Evolutionary conservation across 257 asterid genomes (phyloP).

Genomic region (Petrea volubilis): DNA sequence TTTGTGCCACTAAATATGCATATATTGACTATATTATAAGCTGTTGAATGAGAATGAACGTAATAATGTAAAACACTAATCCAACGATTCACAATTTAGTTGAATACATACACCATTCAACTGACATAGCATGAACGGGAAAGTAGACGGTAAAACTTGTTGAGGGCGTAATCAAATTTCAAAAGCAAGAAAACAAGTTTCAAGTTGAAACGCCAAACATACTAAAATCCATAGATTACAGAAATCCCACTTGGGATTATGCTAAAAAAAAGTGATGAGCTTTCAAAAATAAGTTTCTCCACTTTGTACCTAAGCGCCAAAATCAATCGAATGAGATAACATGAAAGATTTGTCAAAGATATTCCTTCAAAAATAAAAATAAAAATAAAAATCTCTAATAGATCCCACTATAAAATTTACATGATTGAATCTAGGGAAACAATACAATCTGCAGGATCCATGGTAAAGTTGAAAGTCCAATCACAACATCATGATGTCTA

Average conservation of each 20-base stretch:
- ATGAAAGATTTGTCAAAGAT: slow-evolving; percentile 8
- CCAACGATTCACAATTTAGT: too few relatives aligned
- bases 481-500: slow-evolving; percentile 5
- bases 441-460: background rate
- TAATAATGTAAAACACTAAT: too few relatives aligned
- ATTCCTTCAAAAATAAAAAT: background rate
- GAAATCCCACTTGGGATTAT: background rate
- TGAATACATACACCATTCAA: too few relatives aligned
- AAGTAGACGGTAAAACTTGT: background rate
- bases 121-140: too few relatives aligned
- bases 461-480: slow-evolving; percentile 24
- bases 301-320: too few relatives aligned
- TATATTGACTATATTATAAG: too few relatives aligned
- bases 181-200: background rate
- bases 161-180: background rate
- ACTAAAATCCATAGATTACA: background rate
- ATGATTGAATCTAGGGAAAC: slow-evolving; percentile 16
- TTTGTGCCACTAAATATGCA: too few relatives aligned
- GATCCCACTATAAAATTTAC: slow-evolving; percentile 15
- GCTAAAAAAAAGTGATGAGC: background rate
- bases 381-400: slow-evolving; percentile 10
- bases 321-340: background rate
- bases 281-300: background rate
- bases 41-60: too few relatives aligned
- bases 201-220: background rate